phyloP scores from a whole-genome alignment of 371 early-diverging fungal genomes.

The Mucor saturninus region DNA sequence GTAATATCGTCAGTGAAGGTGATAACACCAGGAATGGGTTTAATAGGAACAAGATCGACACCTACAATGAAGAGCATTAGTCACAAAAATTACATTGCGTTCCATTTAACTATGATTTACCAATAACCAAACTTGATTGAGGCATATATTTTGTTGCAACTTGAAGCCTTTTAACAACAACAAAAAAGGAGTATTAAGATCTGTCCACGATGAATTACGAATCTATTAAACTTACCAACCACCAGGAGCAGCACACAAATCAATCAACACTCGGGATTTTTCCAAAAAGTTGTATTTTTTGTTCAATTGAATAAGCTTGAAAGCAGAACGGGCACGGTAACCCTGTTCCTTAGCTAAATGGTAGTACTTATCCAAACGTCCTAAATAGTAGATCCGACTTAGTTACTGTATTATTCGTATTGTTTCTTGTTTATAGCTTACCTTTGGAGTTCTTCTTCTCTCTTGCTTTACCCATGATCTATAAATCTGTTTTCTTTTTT shows the following conservation, averaged over 20 bases:
- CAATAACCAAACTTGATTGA: slow-evolving; percentile 87
- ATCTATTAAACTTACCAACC: slow-evolving; percentile 80
- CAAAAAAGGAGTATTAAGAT: neutral
- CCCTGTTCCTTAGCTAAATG: slow-evolving; percentile 99
- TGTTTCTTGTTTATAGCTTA: slow-evolving; percentile 14
- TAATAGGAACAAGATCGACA: slow-evolving; percentile 98
- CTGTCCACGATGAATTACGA: slow-evolving; percentile 14
- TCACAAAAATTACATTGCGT: neutral
- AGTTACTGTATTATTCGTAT: neutral
- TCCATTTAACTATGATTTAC: slow-evolving; percentile 37
- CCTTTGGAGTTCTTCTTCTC: slow-evolving; percentile 57
- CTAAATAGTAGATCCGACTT: slow-evolving; percentile 32
- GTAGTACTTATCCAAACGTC: slow-evolving; percentile 99
- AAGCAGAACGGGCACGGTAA: slow-evolving; percentile 99
- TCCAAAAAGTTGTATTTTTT: slow-evolving; percentile 98
- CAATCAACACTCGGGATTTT: slow-evolving; percentile 90
- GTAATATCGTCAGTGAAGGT: slow-evolving; percentile 99
- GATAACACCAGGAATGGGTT: slow-evolving; percentile 96
- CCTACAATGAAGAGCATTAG: slow-evolving; percentile 51
- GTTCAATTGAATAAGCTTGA: slow-evolving; percentile 99
- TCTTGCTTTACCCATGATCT: slow-evolving; percentile 51
- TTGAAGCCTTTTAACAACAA: slow-evolving; percentile 68
- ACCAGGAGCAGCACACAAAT: slow-evolving; percentile 99
- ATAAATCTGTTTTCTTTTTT: neutral
- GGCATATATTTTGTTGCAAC: slow-evolving; percentile 98